Evolutionary conservation across 345 rosid genomes (phyloP).

Genomic region (Streptanthus diversifolius): DNA sequence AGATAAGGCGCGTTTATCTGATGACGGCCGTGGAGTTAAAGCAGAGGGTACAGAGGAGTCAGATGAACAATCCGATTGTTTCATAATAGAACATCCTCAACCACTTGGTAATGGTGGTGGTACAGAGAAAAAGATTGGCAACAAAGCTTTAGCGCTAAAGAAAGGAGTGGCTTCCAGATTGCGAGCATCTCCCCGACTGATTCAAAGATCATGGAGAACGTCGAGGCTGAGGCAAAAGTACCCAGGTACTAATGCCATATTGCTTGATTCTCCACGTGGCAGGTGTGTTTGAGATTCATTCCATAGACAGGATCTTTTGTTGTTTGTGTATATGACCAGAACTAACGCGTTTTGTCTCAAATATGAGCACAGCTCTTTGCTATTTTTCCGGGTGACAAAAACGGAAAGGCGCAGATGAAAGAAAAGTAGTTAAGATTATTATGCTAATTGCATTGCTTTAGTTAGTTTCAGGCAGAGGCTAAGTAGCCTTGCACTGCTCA

Average conservation of each 20-base stretch:
- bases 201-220: slow-evolving; percentile 20
- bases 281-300: neutral
- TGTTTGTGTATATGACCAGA: slow-evolving; percentile 27
- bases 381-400: neutral
- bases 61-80: neutral
- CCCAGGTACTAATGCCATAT: slow-evolving; percentile 10
- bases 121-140: neutral
- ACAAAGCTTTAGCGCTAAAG: neutral
- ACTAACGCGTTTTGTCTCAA: slow-evolving; percentile 4
- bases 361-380: slow-evolving; percentile 12
- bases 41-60: neutral
- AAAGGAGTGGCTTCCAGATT: slow-evolving; percentile 9
- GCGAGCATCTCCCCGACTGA: slow-evolving; percentile 22
- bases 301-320: neutral
- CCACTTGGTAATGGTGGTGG: neutral
- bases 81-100: neutral
- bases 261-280: slow-evolving; percentile 4
- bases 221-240: neutral
- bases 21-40: neutral
- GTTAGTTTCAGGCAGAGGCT: slow-evolving; percentile 5
- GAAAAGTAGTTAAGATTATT: neutral
- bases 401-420: slow-evolving; percentile 17
- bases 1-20: too few relatives aligned
- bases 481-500: slow-evolving; percentile 3
- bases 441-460: slow-evolving; percentile 19